Conservation (phyloP, 1,139 yeast species). For the Lodderomyces jiufengensis region DNA sequence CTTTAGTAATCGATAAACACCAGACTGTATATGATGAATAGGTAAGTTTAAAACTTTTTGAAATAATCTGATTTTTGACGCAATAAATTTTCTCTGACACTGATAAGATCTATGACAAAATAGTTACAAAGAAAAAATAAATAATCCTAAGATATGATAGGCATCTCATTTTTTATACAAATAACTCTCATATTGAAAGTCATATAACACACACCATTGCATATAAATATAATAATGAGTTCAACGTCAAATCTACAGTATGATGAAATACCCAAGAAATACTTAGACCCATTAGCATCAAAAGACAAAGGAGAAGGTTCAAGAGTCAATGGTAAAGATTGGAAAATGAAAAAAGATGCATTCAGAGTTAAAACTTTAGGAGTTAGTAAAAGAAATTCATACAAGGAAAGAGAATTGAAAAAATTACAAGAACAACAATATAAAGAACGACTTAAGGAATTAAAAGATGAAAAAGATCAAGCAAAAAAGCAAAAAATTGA, state of each 20-base stretch:
- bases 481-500: slow-evolving; percentile 49
- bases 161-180: no score
- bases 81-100: no score
- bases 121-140: neutral
- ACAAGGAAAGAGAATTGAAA: slow-evolving; percentile 33
- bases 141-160: neutral
- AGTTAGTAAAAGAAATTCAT: slow-evolving; percentile 20
- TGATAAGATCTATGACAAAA: no score
- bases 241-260: slow-evolving; percentile 22
- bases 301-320: slow-evolving; percentile 40
- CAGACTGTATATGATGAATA: slow-evolving; percentile 25
- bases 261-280: slow-evolving; percentile 28
- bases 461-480: slow-evolving; percentile 60
- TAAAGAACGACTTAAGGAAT: slow-evolving; percentile 52
- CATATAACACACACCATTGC: no score
- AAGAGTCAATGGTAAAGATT: slow-evolving; percentile 51
- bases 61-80: no score
- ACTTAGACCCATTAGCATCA: slow-evolving; percentile 22
- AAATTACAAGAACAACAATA: slow-evolving; percentile 40
- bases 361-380: slow-evolving; percentile 40
- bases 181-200: no score
- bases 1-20: slow-evolving; percentile 41
- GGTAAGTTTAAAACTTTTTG: no score
- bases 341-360: slow-evolving; percentile 55
- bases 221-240: no score